phyloP scores from a whole-genome alignment of 2,329 filamentous ascomycete genomes.

The Malbranchea cinnamomea region DNA sequence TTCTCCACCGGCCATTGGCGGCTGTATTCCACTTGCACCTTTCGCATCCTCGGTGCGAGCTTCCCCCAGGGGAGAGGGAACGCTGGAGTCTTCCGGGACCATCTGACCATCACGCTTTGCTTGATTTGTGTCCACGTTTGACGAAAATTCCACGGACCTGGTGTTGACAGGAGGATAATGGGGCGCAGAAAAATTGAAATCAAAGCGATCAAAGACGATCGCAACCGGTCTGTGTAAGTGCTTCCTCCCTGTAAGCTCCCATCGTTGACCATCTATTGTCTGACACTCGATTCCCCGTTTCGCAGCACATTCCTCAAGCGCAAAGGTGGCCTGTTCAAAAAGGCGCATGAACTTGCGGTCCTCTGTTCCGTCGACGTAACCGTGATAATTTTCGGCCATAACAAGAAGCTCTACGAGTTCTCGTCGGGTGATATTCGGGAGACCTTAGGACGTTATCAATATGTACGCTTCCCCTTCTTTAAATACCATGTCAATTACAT shows the following conservation, averaged over 20 bases:
- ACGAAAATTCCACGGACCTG: not conserved
- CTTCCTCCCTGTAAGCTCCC: constrained; percentile 3
- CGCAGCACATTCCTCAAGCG: constrained; percentile 89
- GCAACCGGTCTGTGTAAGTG: constrained; percentile 90
- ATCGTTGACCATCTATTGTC: constrained; percentile 5
- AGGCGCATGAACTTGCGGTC: constrained; percentile 95
- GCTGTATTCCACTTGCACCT: no score
- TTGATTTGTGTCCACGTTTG: not conserved
- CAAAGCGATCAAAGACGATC: constrained; percentile 97
- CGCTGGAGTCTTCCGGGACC: not conserved
- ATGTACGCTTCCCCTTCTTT: constrained; percentile 44
- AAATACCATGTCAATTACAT: constrained; percentile 3
- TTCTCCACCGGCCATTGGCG: no score
- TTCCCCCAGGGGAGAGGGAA: no score
- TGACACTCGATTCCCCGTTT: constrained; percentile 8
- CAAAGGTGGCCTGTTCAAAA: constrained; percentile 98
- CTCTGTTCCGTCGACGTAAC: constrained; percentile 97
- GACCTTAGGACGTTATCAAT: constrained; percentile 75
- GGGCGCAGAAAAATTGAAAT: constrained; percentile 99
- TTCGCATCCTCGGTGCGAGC: no score
- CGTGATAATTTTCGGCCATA: constrained; percentile 95
- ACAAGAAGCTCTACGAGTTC: constrained; percentile 98
- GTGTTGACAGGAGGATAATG: constrained; percentile 41
- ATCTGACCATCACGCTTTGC: not conserved
- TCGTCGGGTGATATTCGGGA: constrained; percentile 89